Evolutionary conservation across 2,329 filamentous ascomycete species (phyloP).

Genomic region (Catunica adiposa): DNA sequence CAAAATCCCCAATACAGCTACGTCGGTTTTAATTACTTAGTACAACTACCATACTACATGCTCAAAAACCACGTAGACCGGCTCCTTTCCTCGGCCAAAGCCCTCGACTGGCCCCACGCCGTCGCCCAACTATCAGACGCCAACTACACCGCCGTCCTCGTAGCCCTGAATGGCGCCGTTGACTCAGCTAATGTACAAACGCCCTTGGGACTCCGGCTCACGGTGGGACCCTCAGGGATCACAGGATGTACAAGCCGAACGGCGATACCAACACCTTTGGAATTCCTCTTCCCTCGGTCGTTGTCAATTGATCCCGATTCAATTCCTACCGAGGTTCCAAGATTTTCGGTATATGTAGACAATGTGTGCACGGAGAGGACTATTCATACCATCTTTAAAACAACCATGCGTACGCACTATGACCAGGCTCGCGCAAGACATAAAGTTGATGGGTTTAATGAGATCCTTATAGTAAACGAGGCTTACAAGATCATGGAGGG

Average conservation of each 20-base stretch:
- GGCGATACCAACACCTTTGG: constrained; percentile 22
- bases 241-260: neutral
- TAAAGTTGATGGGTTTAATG: constrained; percentile 25
- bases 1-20: constrained; percentile 23
- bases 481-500: constrained; percentile 65
- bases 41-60: constrained; percentile 56
- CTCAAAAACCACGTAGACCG: constrained; percentile 63
- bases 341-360: constrained; percentile 32
- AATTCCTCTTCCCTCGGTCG: constrained; percentile 25
- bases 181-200: neutral
- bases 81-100: constrained; percentile 44
- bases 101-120: constrained; percentile 36
- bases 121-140: constrained; percentile 27
- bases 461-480: constrained; percentile 59
- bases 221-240: constrained; percentile 10
- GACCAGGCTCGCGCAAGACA: constrained; percentile 40
- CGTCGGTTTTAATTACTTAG: constrained; percentile 35
- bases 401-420: constrained; percentile 58
- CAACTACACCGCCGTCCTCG: constrained; percentile 17
- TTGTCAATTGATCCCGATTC: neutral
- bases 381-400: no score
- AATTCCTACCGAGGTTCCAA: constrained; percentile 35
- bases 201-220: constrained; percentile 18
- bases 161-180: neutral
- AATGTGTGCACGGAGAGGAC: constrained; percentile 21